Evolutionary conservation across 2,329 filamentous ascomycete species (phyloP).

Genomic region (Sarocladiaceae sp.): DNA sequence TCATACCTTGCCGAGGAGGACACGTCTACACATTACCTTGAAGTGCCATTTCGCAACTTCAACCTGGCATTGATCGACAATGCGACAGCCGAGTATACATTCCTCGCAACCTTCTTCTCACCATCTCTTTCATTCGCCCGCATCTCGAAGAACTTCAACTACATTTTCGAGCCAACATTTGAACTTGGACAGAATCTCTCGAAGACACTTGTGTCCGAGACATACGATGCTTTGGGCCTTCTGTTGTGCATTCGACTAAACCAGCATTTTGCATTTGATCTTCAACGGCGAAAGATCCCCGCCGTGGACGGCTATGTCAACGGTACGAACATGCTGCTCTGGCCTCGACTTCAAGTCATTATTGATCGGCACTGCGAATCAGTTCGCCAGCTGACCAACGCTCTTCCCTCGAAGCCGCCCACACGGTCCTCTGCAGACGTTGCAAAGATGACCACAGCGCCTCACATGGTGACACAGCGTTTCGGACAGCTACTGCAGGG

Average conservation of each 20-base stretch:
- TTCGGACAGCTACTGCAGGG: slow-evolving; percentile 90
- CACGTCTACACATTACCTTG: slow-evolving; percentile 76
- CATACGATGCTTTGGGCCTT: slow-evolving; percentile 78
- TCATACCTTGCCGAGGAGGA: slow-evolving; percentile 92
- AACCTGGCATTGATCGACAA: slow-evolving; percentile 93
- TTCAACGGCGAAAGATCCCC: slow-evolving; percentile 86
- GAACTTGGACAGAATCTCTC: slow-evolving; percentile 73
- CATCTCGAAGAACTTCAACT: slow-evolving; percentile 75
- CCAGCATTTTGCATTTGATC: slow-evolving; percentile 87
- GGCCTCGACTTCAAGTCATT: slow-evolving; percentile 89
- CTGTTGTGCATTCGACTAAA: slow-evolving; percentile 90
- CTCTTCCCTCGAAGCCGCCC: slow-evolving; percentile 37
- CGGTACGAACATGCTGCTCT: slow-evolving; percentile 89
- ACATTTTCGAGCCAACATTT: slow-evolving; percentile 87
- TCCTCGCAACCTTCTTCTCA: slow-evolving; percentile 84
- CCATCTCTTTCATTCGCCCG: slow-evolving; percentile 67
- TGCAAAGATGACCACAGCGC: slow-evolving; percentile 66
- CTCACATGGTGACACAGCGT: slow-evolving; percentile 87
- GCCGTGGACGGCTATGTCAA: slow-evolving; percentile 89
- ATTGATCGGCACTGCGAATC: slow-evolving; percentile 93
- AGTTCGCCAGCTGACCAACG: slow-evolving; percentile 57
- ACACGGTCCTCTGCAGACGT: slow-evolving; percentile 40
- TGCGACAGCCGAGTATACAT: slow-evolving; percentile 88
- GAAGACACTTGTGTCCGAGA: slow-evolving; percentile 67
- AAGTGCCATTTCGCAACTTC: slow-evolving; percentile 88